Conservation (phyloP, 768 basidiomycete species). For the Lepiota venenata region DNA sequence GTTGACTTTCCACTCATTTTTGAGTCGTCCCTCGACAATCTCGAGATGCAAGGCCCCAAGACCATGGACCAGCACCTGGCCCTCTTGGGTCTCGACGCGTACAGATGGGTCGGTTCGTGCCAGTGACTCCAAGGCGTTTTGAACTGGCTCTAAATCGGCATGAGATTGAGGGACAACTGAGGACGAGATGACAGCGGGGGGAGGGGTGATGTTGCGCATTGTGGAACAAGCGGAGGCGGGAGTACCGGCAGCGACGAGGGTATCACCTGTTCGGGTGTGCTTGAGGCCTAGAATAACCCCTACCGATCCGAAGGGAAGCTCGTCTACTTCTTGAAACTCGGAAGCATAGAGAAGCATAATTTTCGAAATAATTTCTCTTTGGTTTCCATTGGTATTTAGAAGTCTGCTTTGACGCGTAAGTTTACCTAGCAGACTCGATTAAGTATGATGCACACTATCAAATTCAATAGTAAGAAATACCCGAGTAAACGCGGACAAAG, state of each 20-base stretch:
- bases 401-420: constrained; percentile 60
- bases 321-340: constrained; percentile 71
- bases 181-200: constrained; percentile 82
- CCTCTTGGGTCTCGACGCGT: constrained; percentile 75
- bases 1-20: constrained; percentile 73
- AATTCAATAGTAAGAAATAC: constrained; percentile 34
- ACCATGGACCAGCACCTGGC: constrained; percentile 80
- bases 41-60: constrained; percentile 87
- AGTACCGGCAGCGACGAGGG: constrained; percentile 56
- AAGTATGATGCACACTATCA: neutral
- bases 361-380: constrained; percentile 72
- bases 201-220: constrained; percentile 66
- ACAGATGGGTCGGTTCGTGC: constrained; percentile 90
- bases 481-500: constrained; percentile 86
- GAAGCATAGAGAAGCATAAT: constrained; percentile 78
- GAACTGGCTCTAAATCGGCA: constrained; percentile 73
- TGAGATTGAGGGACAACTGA: constrained; percentile 80
- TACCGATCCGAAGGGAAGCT: constrained; percentile 77
- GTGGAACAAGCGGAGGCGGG: constrained; percentile 34
- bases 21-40: constrained; percentile 78
- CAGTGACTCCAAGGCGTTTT: constrained; percentile 68
- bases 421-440: constrained; percentile 45
- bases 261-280: constrained; percentile 85
- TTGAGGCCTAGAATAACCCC: constrained; percentile 83
- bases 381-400: constrained; percentile 62